phyloP scores from a whole-genome alignment of 2,329 filamentous ascomycete genomes.

The Colletotrichum sp. region DNA sequence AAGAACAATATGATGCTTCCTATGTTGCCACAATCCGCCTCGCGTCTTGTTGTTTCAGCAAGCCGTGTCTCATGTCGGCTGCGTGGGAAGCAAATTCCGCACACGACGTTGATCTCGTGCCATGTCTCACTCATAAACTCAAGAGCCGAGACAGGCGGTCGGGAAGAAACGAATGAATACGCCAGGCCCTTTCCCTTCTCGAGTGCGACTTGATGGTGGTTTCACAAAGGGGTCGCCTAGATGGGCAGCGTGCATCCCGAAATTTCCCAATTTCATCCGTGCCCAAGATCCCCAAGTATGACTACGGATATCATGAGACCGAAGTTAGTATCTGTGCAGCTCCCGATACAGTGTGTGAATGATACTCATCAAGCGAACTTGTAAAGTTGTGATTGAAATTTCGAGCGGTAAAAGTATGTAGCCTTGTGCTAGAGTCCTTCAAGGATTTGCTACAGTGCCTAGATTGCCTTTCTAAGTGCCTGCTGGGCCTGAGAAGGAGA shows the following conservation, averaged over 20 bases:
- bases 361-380: too few relatives aligned
- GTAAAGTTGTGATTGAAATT: too few relatives aligned
- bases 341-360: too few relatives aligned
- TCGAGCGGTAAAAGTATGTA: not conserved
- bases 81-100: not conserved
- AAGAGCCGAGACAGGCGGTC: not conserved
- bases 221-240: not conserved
- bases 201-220: not conserved
- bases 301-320: too few relatives aligned
- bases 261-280: not conserved
- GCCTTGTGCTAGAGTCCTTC: not conserved
- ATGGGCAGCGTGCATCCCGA: not conserved
- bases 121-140: not conserved
- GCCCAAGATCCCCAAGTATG: too few relatives aligned
- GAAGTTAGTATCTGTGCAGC: too few relatives aligned
- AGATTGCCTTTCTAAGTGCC: not conserved
- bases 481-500: not conserved
- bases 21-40: not conserved
- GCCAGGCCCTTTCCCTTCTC: not conserved
- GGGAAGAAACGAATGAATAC: not conserved
- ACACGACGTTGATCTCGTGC: not conserved
- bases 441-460: not conserved
- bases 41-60: not conserved
- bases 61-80: not conserved
- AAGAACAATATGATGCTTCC: not conserved